Base-by-base conservation (phyloP, 176 grass and related monocot species). In the Carex cristatella region DNA sequence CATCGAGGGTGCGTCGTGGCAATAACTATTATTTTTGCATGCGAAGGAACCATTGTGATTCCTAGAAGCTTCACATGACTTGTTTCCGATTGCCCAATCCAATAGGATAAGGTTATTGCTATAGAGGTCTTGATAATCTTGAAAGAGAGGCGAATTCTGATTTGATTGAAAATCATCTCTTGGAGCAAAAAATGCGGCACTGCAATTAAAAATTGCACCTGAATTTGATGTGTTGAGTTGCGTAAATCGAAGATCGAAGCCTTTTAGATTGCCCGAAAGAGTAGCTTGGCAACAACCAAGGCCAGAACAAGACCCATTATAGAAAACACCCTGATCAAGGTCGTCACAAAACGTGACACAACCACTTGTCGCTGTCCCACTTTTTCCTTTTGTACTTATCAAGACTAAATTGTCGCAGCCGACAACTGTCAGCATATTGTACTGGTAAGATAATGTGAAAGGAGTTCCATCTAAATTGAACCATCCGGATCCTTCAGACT, bases 401-500 rank as follows among this genome's bases (percentile, higher is more conserved):
- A 19, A 10, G 69, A 72, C 35, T 19, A 72, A 8, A 46, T n/a
- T 72, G 18, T 72, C 27, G 40, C 40, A 72, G 18, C 69, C 69
- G 19, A n/a, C 35, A 72, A 72, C 69, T 10, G 69, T 72, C 6
- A 72, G 40, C 69, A 72, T 44, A 48, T 72, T 72, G 69, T 19
- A 72, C 69, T 48, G 69, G 69, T 72, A n/a, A 19, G 69, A 49
- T 23, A 72, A 12, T 72, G 69, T 11, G 4, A 49, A 72, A 3
- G 69, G 69, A 72, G 69, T 72, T 72, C 69, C 69, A 2, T 48
- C 69, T 72, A 72, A 72, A 9, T 72, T 72, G 8, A 72, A 23
- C 6, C 0, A 0, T 11, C 40, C 40, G 0, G 69, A 4, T 48
- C 3, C 18, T 5, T 72, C 0, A 3, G 38, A 19, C 8, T n/a